Base-by-base conservation (phyloP, 257 asterid genomes). In the Oldenlandia corymbosa region DNA sequence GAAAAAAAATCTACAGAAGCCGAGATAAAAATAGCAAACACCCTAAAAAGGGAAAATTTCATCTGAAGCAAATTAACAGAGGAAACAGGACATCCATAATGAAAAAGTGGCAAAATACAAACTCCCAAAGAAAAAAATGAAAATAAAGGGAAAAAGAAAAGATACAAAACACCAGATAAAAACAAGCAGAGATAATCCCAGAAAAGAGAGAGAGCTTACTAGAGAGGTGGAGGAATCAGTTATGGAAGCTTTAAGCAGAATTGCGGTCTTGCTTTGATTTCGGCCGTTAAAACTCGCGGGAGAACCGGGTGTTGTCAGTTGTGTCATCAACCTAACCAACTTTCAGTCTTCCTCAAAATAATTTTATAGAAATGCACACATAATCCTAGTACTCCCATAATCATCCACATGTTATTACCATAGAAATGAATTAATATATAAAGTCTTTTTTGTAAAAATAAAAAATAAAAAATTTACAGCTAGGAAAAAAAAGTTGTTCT, bases 271-370 rank as follows among this genome's bases (percentile, higher is more conserved):
- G 77, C 87, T 74, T 68, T 67, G 70, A 84, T 78, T 84, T 81
- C 86, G 91, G 86, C 83, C 32, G 85, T 74, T 76, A 72, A 78
- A 81, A 75, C 86, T 81, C 82, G 86, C 90, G 84, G 81, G 83
- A 81, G 85, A 80, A 84, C 71, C 83, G 83, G 74, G 28, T 53
- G 27, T 61, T 47, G 41, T 36, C 50, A 58, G 50, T 60, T 48
- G 41, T 39, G 65, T 60, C 54, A 17, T 42, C 52, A 39, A 24
- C 64, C 64, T 13, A 39, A 41, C 49, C 14, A 42, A 80, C 62
- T 57, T 31, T 57, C 34, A 10, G 62, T 26, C 61, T 14, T 34
- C 12, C 7, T 47, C 7, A 47, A 14, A 45, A 43, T 43, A 1
- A 43, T 43, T 43, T 4, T 11, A 4, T 43, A 43, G 5, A 43